Percentiles rank a stretch among this genome's conserved stretches.
phyloP scores from a whole-genome alignment of 2,329 filamentous ascomycete genomes.

The Aspergillus chevalieri region DNA sequence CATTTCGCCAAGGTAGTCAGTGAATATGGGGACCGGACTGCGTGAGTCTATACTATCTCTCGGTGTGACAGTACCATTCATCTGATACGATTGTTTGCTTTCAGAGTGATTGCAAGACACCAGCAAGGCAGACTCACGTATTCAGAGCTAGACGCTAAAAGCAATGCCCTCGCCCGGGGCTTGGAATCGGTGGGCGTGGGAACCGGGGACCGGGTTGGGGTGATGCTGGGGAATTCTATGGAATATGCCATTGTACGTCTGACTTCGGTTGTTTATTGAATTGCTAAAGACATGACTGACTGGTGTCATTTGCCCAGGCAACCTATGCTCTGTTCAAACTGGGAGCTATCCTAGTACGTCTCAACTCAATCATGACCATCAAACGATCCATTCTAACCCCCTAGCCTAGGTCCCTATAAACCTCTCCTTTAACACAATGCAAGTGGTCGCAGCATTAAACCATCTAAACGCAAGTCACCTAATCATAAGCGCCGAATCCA shows the following conservation, averaged over 20 bases:
- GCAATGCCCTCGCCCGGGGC: slow-evolving; percentile 68
- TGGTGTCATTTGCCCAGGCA: slow-evolving; percentile 25
- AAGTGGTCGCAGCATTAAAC: slow-evolving; percentile 70
- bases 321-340: slow-evolving; percentile 91
- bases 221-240: slow-evolving; percentile 77
- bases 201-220: slow-evolving; percentile 78
- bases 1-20: slow-evolving; percentile 42
- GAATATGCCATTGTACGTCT: slow-evolving; percentile 68
- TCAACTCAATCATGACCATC: not conserved
- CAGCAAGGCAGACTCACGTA: slow-evolving; percentile 68
- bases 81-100: not conserved
- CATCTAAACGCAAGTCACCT: slow-evolving; percentile 70
- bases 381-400: slow-evolving; percentile 2
- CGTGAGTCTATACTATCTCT: slow-evolving; percentile 37
- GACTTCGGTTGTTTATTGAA: not conserved
- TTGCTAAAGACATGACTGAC: not conserved
- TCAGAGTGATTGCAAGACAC: slow-evolving; percentile 52
- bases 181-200: slow-evolving; percentile 64
- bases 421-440: slow-evolving; percentile 73
- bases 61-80: slow-evolving; percentile 1
- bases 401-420: slow-evolving; percentile 70
- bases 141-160: slow-evolving; percentile 64
- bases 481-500: slow-evolving; percentile 81
- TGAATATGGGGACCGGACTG: slow-evolving; percentile 42
- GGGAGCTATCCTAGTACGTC: slow-evolving; percentile 70